Evolutionary conservation across 805 yeast genomes (phyloP), one percentile per base, ranked within the genome.

Genomic region (Kurtzmaniella fragi): DNA sequence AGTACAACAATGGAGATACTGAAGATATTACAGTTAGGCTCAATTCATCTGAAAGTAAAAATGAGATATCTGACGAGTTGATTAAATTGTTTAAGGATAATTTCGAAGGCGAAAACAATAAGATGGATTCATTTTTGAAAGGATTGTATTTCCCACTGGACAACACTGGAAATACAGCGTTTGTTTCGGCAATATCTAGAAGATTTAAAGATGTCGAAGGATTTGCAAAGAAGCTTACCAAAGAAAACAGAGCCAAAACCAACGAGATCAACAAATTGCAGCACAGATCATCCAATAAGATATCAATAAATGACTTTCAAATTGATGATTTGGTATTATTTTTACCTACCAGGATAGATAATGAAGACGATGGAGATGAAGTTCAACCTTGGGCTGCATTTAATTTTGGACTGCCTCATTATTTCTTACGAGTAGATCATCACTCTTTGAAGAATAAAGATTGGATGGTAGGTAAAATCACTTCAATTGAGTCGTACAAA

Each of bases 371-470:
- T 8, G 33, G 33, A 10, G 48, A 42, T 25, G 56, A 59, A 30
- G 15, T 48, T 9, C 77, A 69, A 39, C 88, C 91, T 0, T 91
- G 98, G 98, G 96, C 96, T 0, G 95, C 95, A 1, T 91, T 91
- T 65, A 90, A 93, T 47, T 73, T 85, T 40, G 95, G 91, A 1
- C 82, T 87, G 1, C 93, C 95, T 0, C 89, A 90, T 56, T 89
- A 79, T 56, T 82, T 89, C 52, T 63, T 91, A 46, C 76, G 78
- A 37, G 66, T 69, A 34, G 62, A 62, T 11, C 10, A 5, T 13
- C 34, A 34, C 23, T 27, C 15, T 28, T 42, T 62, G 15, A 58
- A 58, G 9, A 69, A 62, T 26, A 76, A 82, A 39, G 96, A 90
- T 47, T 91, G 96, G 91, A 71, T 90, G 52, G 81, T 91, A 27